Evolutionary conservation across 2,329 filamentous ascomycete species (phyloP).

Genomic region (Aspergillus viridinutans): DNA sequence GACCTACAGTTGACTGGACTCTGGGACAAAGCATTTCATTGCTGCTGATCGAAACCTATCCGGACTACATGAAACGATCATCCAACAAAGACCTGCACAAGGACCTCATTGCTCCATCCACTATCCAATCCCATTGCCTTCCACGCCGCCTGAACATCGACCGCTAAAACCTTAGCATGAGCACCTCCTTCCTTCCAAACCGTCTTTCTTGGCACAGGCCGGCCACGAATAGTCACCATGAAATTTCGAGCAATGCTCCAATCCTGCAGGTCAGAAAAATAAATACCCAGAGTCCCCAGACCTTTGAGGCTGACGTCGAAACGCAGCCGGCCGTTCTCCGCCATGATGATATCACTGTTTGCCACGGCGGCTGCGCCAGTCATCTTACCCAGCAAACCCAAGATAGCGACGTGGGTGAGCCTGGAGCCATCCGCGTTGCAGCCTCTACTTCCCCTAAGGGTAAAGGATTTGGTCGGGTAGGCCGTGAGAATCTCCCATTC

Average conservation of each 20-base stretch:
- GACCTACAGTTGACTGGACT: not conserved
- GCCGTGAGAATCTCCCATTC: conserved; percentile 81
- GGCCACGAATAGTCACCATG: conserved; percentile 69
- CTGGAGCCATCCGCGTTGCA: conserved; percentile 36
- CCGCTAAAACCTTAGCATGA: conserved; percentile 61
- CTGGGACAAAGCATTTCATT: not conserved
- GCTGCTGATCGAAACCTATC: not conserved
- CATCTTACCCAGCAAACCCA: conserved; percentile 86
- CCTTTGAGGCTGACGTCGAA: conserved; percentile 73
- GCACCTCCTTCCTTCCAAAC: conserved; percentile 50
- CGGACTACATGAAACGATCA: conserved; percentile 10
- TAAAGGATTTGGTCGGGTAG: conserved; percentile 61
- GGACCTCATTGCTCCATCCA: conserved; percentile 77
- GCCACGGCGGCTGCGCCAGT: conserved; percentile 76
- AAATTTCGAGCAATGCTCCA: conserved; percentile 62
- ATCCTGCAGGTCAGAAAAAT: conserved; percentile 64
- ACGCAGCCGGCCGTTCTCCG: conserved; percentile 57
- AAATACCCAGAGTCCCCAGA: conserved; percentile 67
- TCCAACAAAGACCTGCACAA: conserved; percentile 58
- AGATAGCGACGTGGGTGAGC: conserved; percentile 53
- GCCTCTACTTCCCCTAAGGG: conserved; percentile 25
- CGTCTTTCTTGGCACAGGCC: conserved; percentile 62
- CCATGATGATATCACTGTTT: conserved; percentile 55
- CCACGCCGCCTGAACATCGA: conserved; percentile 78
- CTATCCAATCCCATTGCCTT: conserved; percentile 63